These are phyloP conservation scores for Toxoplasma gondii DNA, from an alignment of 169 alveolate species.

Conservation along the genomic window DNA sequence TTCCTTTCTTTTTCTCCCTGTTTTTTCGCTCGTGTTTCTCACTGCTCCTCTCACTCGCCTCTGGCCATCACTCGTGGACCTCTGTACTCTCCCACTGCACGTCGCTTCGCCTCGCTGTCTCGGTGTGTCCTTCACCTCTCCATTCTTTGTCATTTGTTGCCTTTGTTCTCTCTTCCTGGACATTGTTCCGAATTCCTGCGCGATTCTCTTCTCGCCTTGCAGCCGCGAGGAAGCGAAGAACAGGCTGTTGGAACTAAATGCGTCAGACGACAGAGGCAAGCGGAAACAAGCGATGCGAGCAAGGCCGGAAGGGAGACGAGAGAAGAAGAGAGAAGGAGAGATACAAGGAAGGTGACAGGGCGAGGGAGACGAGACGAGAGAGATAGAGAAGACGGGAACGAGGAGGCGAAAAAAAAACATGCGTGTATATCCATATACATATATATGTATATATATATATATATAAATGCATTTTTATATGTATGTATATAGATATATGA, in stretches of 20 bases:
- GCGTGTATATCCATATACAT: neutral
- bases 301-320: neutral
- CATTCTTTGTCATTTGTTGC: neutral
- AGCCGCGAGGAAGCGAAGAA: conserved; percentile 89
- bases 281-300: neutral
- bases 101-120: neutral
- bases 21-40: too few relatives aligned
- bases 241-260: conserved; percentile 97
- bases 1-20: too few relatives aligned
- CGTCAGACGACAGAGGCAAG: conserved; percentile 97
- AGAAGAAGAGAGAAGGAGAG: neutral
- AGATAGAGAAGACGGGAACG: neutral
- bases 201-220: neutral
- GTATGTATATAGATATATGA: too few relatives aligned
- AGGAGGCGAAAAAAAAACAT: neutral
- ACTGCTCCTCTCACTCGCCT: too few relatives aligned
- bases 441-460: too few relatives aligned
- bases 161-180: neutral
- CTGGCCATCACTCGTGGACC: too few relatives aligned
- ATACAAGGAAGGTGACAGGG: neutral
- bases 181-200: too few relatives aligned
- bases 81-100: neutral
- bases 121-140: neutral
- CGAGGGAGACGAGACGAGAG: neutral
- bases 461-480: too few relatives aligned